Percentiles rank a stretch among this genome's conserved stretches.
Conservation (phyloP, 75 land plant genomes). For the Cryptomeria japonica region DNA sequence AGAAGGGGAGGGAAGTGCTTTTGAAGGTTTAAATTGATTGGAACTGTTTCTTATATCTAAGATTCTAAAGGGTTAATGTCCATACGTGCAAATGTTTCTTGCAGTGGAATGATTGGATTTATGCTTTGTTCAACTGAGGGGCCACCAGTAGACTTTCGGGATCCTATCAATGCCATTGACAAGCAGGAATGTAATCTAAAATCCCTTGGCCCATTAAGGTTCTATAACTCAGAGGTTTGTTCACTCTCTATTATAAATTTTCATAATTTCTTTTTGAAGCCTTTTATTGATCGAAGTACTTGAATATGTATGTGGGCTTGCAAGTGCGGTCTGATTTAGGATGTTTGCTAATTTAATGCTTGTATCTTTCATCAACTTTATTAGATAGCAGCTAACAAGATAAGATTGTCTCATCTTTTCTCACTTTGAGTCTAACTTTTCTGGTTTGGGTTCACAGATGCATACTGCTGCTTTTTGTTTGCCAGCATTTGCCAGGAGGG, state of each 20-base stretch:
- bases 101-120: slow-evolving; percentile 99
- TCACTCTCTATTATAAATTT: not conserved
- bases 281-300: not conserved
- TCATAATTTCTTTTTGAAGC: not conserved
- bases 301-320: not conserved
- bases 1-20: not conserved
- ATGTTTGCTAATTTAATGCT: not conserved
- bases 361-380: not conserved
- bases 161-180: slow-evolving; percentile 72
- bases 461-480: slow-evolving; percentile 87
- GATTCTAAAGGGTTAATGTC: not conserved
- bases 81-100: slow-evolving; percentile 6
- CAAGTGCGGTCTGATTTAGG: not conserved
- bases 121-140: slow-evolving; percentile 99
- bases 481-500: slow-evolving; percentile 86
- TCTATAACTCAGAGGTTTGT: slow-evolving; percentile 89
- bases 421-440: slow-evolving; percentile 1
- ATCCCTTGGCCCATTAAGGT: slow-evolving; percentile 65
- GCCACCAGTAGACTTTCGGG: slow-evolving; percentile 83
- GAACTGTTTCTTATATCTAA: not conserved
- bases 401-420: not conserved
- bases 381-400: not conserved
- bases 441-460: slow-evolving; percentile 45
- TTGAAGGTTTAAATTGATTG: not conserved
- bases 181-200: slow-evolving; percentile 25